Base-by-base conservation (phyloP, 495 filamentous ascomycete species). In the Viridothelium virens region DNA sequence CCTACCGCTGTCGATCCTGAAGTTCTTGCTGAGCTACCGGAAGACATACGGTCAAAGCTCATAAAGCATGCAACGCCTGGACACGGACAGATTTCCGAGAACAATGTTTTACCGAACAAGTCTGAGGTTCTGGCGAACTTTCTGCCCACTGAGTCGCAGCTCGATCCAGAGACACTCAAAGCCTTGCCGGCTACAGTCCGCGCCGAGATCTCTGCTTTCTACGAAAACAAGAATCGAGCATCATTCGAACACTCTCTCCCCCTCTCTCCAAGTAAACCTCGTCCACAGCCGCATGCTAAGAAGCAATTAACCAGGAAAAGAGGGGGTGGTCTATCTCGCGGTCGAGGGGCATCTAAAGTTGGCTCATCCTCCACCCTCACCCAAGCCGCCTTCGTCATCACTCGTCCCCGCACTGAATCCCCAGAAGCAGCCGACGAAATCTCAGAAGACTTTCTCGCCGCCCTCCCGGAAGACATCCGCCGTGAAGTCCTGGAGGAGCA, bases 151-250 rank as follows among this genome's bases (percentile, higher is more conserved):
- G 68, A 71, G 33, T 79, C 77, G 5, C 77, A 79, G 66, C 73
- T 79, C 14, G 75, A 77, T 48, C 71, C 71, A 0, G 70, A 71
- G 12, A 78, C 73, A 12, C 85, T 96, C 65, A 82, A 86, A 39
- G 89, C 89, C 1, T 79, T 97, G 5, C 92, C 92, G 0, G 87
- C 88, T 53, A 91, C 94, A 66, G 84, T 97, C 69, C 87, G 91
- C 66, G 85, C 87, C 25, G 92, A 96, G 72, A 79, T 96, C 9
- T 77, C 93, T 6, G 84, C 82, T 3, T 87, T 86, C 62, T 94
- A 96, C 73, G 72, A 75, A 16, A 75, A 74, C 37, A 67, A 75
- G 10, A 69, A 64, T 16, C 68, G 73, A 34, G 64, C 74, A 50
- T 61, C 67, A 48, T 66, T 59, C 36, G 70, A 69, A 3, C 85